phyloP scores from a whole-genome alignment of 2,329 filamentous ascomycete genomes.

The Ophiocordyceps unilateralis region DNA sequence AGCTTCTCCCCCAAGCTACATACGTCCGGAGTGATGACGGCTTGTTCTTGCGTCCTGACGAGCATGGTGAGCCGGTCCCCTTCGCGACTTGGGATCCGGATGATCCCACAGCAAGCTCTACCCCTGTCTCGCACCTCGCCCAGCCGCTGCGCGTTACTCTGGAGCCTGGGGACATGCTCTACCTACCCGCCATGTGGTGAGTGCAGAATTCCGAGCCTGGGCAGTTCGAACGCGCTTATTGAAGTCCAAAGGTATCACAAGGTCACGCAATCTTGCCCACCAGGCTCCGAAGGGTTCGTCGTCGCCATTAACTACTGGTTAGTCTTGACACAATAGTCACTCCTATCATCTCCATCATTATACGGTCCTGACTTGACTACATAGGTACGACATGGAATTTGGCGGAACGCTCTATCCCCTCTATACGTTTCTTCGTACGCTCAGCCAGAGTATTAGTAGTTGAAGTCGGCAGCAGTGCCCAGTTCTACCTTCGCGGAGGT shows the following conservation, averaged over 20 bases:
- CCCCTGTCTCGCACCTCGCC: slow-evolving; percentile 41
- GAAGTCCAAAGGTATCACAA: slow-evolving; percentile 52
- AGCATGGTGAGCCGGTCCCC: slow-evolving; percentile 29
- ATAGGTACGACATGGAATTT: slow-evolving; percentile 68
- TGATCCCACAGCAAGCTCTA: slow-evolving; percentile 26
- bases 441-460: too few relatives aligned
- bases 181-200: slow-evolving; percentile 65
- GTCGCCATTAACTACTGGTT: slow-evolving; percentile 73
- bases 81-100: slow-evolving; percentile 66
- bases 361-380: background rate
- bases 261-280: slow-evolving; percentile 51
- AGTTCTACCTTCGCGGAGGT: too few relatives aligned
- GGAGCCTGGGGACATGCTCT: slow-evolving; percentile 61
- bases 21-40: slow-evolving; percentile 27
- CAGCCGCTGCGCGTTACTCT: slow-evolving; percentile 50
- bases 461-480: too few relatives aligned
- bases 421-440: slow-evolving; percentile 33
- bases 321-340: slow-evolving; percentile 6
- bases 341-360: background rate
- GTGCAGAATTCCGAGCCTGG: slow-evolving; percentile 6
- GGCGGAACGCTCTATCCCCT: slow-evolving; percentile 48
- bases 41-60: slow-evolving; percentile 18
- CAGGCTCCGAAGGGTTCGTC: slow-evolving; percentile 56
- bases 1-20: slow-evolving; percentile 33
- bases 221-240: too few relatives aligned